phyloP scores from a whole-genome alignment of 768 basidiomycete species.

The Strobilomyces dryophilus region DNA sequence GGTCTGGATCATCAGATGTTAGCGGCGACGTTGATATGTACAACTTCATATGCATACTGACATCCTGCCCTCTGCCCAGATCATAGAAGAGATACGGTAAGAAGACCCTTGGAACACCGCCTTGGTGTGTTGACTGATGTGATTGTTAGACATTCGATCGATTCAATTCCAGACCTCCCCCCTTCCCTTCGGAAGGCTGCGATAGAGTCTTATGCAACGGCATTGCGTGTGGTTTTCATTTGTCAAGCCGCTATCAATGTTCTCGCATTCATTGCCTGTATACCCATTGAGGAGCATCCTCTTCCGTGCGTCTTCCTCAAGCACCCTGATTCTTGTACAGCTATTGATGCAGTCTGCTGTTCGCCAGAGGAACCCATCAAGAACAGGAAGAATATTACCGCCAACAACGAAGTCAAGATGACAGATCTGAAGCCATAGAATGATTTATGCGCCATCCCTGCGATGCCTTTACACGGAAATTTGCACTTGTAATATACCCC shows the following conservation, averaged over 20 bases:
- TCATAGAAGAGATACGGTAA: conserved; percentile 69
- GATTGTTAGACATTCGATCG: conserved; percentile 58
- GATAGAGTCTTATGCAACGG: conserved; percentile 72
- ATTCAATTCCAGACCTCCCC: conserved; percentile 62
- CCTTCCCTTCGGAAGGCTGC: conserved; percentile 56
- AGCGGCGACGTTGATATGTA: conserved; percentile 33
- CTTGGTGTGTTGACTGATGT: conserved; percentile 13
- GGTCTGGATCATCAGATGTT: conserved; percentile 69
- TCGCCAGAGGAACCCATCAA: conserved; percentile 52
- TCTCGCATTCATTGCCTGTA: conserved; percentile 59
- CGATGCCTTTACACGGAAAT: conserved; percentile 24
- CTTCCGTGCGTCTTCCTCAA: conserved; percentile 38
- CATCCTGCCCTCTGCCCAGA: conserved; percentile 39
- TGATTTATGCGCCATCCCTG: conserved; percentile 13
- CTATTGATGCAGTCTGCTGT: conserved; percentile 11
- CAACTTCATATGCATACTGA: conserved; percentile 16
- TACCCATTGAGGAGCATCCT: conserved; percentile 73
- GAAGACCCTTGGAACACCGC: conserved; percentile 13
- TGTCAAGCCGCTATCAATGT: conserved; percentile 68
- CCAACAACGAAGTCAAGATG: conserved; percentile 31
- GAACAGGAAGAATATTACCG: conserved; percentile 58
- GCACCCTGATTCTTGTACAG: conserved; percentile 12
- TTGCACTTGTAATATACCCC: conserved; percentile 28
- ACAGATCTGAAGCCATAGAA: conserved; percentile 14
- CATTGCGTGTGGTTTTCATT: conserved; percentile 79